Evolutionary conservation across 345 rosid genomes (phyloP), one percentile per base, ranked within the genome.

Genomic region (Boechera divaricarpa): DNA sequence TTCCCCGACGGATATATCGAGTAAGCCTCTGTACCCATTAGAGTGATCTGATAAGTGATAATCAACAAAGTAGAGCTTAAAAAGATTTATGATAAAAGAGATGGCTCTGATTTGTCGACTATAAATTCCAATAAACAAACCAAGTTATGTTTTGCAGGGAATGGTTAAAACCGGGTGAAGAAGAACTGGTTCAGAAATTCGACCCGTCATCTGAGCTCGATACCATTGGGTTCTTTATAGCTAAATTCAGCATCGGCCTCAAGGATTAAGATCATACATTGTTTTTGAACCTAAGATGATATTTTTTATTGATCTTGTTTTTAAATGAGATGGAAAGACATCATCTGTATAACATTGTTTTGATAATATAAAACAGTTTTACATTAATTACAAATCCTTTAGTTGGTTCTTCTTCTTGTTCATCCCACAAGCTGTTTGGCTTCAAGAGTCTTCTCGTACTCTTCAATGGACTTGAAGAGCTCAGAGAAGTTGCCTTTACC

Each of bases 401-500:
- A 3, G 7, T 26, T 77, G 56, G 49, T 68, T 64, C 28, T 1
- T 39, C 36, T 42, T 62, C 11, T 62, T 44, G 48, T 44, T 69
- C 47, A 79, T 24, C 70, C 47, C 51, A 38, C 72, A 47, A 71
- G 65, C 69, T 77, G 85, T 63, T 85, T 90, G n/a, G 85, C 83
- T 82, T 87, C 98, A 16, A 94, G 91, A 1, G 89, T 85, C 84
- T 91, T 91, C 87, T 91, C 98, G 4, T 88, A 94, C 42, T 91
- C 98, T 80, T 94, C 98, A 16, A 94, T 90, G 69, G 97, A 91
- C 82, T 87, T 94, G 82, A 91, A 94, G 74, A 94, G 95, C 86
- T 87, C 96, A 2, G 97, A 89, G 75, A 94, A 91, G 82, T 94
- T 91, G 41, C 98, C 98, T 77, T 94, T 94, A 39, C 98, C 98